Percentiles rank a stretch among this genome's conserved stretches.
phyloP scores from a whole-genome alignment of 1,284 basidiomycete genomes.

The Papiliotrema fonsecae region DNA sequence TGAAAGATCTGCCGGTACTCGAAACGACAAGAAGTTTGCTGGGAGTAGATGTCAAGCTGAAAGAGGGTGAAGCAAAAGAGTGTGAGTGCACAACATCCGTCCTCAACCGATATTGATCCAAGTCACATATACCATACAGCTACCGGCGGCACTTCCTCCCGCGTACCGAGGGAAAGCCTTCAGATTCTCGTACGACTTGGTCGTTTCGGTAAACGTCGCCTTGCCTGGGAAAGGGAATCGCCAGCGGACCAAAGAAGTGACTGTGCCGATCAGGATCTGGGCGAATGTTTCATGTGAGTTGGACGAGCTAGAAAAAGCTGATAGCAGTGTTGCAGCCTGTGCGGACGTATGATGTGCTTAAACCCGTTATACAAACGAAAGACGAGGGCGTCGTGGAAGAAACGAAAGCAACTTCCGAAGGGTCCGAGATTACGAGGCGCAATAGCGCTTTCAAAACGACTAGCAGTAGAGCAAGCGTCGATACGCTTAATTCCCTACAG shows the following conservation, averaged over 20 bases:
- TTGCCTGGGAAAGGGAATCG: slow-evolving; percentile 31
- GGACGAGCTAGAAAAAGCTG: slow-evolving; percentile 47
- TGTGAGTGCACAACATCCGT: slow-evolving; percentile 30
- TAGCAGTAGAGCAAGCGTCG: no score
- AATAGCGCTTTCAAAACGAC: no score
- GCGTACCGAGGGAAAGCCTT: slow-evolving; percentile 80
- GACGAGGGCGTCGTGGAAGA: slow-evolving; percentile 37
- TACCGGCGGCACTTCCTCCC: slow-evolving; percentile 80
- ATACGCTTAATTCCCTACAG: slow-evolving; percentile 8
- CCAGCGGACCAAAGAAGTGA: slow-evolving; percentile 36
- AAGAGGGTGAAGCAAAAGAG: slow-evolving; percentile 34
- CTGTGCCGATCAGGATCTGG: slow-evolving; percentile 41
- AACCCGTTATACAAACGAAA: slow-evolving; percentile 44
- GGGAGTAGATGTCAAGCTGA: slow-evolving; percentile 42
- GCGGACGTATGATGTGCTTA: slow-evolving; percentile 40
- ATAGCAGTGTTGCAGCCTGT: slow-evolving; percentile 20
- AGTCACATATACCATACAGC: slow-evolving; percentile 71
- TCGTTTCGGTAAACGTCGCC: slow-evolving; percentile 58
- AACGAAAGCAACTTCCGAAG: background rate
- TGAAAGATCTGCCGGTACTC: slow-evolving; percentile 45
- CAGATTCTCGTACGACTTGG: slow-evolving; percentile 80
- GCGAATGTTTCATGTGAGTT: slow-evolving; percentile 33
- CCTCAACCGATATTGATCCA: background rate
- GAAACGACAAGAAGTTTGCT: slow-evolving; percentile 42
- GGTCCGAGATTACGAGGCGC: no score